Evolutionary conservation across 129 eudicot genomes (phyloP).

Genomic region (Logfia minima): DNA sequence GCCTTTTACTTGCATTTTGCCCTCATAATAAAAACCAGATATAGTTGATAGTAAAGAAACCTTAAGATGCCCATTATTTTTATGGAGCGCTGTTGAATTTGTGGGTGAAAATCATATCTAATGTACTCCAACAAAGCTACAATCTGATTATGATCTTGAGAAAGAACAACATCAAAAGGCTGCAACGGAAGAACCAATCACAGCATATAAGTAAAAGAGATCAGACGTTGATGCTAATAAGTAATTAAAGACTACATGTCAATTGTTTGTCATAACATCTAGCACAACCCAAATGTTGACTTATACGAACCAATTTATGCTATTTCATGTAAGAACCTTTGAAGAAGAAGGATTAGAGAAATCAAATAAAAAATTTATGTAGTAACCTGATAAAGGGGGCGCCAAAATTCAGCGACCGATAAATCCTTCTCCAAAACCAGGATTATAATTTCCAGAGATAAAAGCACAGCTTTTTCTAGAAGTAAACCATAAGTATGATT

Average conservation of each 20-base stretch:
- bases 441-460: constrained; percentile 66
- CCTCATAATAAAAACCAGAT: background rate
- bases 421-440: constrained; percentile 82
- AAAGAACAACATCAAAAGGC: constrained; percentile 91
- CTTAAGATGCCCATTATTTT: constrained; percentile 84
- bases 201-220: constrained; percentile 7
- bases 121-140: constrained; percentile 83
- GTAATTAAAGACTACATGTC: background rate
- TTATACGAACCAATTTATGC: background rate
- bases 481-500: constrained; percentile 76
- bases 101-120: constrained; percentile 87
- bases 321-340: background rate
- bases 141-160: constrained; percentile 93
- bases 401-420: constrained; percentile 81
- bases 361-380: constrained; percentile 12
- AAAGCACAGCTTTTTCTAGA: constrained; percentile 78
- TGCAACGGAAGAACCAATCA: constrained; percentile 41
- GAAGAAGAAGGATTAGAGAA: constrained; percentile 1
- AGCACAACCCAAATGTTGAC: constrained; percentile 10
- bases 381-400: constrained; percentile 87
- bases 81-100: constrained; percentile 79
- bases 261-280: constrained; percentile 1
- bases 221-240: background rate
- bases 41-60: constrained; percentile 30
- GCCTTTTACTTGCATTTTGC: background rate